Evolutionary conservation across 306 rosid genomes (phyloP).

Genomic region (Pachyrhizus erosus): DNA sequence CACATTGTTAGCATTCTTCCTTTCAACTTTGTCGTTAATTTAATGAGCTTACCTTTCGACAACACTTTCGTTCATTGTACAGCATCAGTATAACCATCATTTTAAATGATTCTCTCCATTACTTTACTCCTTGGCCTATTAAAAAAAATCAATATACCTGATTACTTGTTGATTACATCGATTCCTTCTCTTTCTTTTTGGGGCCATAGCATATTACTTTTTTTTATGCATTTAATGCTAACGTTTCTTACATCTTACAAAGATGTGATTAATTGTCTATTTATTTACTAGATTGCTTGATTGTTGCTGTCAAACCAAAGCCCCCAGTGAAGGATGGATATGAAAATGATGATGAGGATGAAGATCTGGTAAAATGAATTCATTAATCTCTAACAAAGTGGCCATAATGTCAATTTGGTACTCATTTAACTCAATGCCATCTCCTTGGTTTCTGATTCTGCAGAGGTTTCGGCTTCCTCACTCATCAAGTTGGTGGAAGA

Average conservation of each 20-base stretch:
- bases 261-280: conserved; percentile 19
- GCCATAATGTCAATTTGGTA: conserved; percentile 11
- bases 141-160: neutral
- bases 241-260: conserved; percentile 24
- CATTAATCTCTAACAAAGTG: conserved; percentile 27
- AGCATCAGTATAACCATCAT: neutral
- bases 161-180: conserved; percentile 8
- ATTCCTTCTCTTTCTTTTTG: conserved; percentile 14
- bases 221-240: conserved; percentile 17
- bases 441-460: conserved; percentile 40
- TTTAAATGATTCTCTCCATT: neutral
- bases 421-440: neutral
- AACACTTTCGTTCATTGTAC: conserved; percentile 4
- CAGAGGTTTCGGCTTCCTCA: conserved; percentile 93
- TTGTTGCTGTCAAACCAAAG: conserved; percentile 94
- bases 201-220: neutral
- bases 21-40: conserved; percentile 27
- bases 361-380: conserved; percentile 74
- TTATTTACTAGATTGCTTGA: conserved; percentile 64
- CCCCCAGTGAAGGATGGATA: conserved; percentile 72
- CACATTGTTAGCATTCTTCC: neutral
- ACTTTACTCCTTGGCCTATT: neutral
- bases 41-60: neutral
- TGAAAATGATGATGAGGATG: conserved; percentile 77
- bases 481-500: conserved; percentile 87